Base-by-base conservation (phyloP, 495 filamentous ascomycete species). In the Lasiosphaeria hispida region DNA sequence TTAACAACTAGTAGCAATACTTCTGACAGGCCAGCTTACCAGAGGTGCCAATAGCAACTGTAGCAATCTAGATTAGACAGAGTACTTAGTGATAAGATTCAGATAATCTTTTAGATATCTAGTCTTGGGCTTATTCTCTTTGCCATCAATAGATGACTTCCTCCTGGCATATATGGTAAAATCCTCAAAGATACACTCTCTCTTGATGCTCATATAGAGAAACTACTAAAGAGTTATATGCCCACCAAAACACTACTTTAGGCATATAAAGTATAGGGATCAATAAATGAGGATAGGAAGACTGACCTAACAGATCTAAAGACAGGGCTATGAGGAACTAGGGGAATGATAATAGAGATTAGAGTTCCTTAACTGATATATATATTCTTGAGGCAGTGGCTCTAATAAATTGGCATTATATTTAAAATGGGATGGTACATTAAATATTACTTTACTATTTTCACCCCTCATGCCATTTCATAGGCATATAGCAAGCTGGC, bases 11-110 rank as follows among this genome's bases (percentile, higher is more conserved):
- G 34, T 36, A 52, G 49, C 15, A 52, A 52, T 52, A 39, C 34
- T 52, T 52, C n/a, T 36, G 15, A 52, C 15, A 40, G 36, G 49
- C 49, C 10, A 3, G 17, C 49, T 7, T 52, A 52, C 49, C 30
- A 52, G 34, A 52, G 35, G n/a, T 52, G n/a, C 11, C 49, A 52
- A 40, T 6, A 18, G 34, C 30, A 52, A 39, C 11, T 40, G 19
- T 36, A 36, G 49, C 49, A 37, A 18, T 52, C 49, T 18, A 13
- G 49, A 40, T 52, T 52, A 36, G n/a, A n/a, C n/a, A 52, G 49
- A 52, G 49, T 52, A 52, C 34, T 7, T 40, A 52, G 49, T 37
- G 49, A 52, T 34, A 52, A 52, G 48, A 50, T 50, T 34, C 48
- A 30, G 48, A 7, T 30, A 23, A 50, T 50, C 13, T 9, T 36